A percentile compares a stretch with the other conserved stretches of the same genome.
phyloP scores from a whole-genome alignment of 176 grass and related monocot species.

The Sorghum bicolor region DNA sequence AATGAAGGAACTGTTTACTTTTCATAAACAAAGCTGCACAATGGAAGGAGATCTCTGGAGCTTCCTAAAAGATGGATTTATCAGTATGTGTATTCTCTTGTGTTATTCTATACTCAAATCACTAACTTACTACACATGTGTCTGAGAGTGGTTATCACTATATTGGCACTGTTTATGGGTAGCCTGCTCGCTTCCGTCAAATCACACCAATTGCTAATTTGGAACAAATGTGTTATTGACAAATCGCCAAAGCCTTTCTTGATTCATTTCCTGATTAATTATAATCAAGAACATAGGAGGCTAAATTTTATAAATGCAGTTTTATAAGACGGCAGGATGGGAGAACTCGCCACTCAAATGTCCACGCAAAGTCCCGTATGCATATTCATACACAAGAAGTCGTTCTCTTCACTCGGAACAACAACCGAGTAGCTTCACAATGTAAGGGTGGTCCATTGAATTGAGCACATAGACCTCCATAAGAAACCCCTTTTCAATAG shows the following conservation, averaged over 20 bases:
- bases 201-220: background rate
- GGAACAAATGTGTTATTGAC: background rate
- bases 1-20: background rate
- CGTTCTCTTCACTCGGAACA: background rate
- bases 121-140: background rate
- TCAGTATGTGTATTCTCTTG: background rate
- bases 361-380: background rate
- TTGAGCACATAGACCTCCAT: background rate
- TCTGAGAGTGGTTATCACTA: background rate
- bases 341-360: background rate
- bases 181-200: background rate
- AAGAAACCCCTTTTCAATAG: background rate
- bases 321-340: background rate
- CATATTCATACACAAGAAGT: conserved; percentile 14
- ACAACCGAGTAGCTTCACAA: background rate
- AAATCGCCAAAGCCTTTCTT: background rate
- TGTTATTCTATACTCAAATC: background rate
- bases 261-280: background rate
- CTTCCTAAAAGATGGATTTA: background rate
- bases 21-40: background rate
- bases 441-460: background rate
- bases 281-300: background rate
- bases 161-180: background rate
- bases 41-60: background rate
- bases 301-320: background rate